Evolutionary conservation across 2,329 filamentous ascomycete species (phyloP), one percentile per base, ranked within the genome.

Genomic region (Verticillium nonalfalfae): DNA sequence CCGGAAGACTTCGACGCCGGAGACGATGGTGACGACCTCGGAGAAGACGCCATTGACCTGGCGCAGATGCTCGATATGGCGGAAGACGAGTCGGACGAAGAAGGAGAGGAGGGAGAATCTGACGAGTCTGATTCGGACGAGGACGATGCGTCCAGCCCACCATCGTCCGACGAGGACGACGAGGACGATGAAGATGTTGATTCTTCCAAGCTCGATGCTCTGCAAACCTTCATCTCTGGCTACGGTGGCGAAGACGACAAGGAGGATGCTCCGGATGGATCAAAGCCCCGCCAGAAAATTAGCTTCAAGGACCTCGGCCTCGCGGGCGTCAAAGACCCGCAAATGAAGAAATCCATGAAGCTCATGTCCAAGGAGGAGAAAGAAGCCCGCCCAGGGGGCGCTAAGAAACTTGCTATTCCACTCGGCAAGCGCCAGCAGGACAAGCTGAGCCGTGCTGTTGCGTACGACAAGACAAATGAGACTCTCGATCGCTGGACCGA

Each of bases 401-500:
- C 79, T 74, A 78, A 86, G 78, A 96, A 92, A 74, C 82, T 98
- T 4, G 87, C 90, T 35, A 90, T 93, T 2, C 93, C 94, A 14
- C 81, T 97, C 5, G 86, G 91, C 1, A 93, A 90, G 72, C 85
- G 93, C 63, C 90, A 96, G 68, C 94, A 98, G 74, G 93, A 93
- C 71, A 87, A 88, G 58, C 76, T 97, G 15, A 89, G 96, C 69
- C 90, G 95, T 59, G 80, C 81, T 59, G 92, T 87, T 31, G 95
- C 95, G 2, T 96, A 93, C 68, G 87, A 93, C 39, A 93, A 97
- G 79, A 93, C 92, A 58, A 97, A 96, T 69, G 89, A 97, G 74
- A 94, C 93, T 0, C 80, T 99, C 33, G 87, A 91, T 65, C 87
- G 92, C 68, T 99, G 95, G 95, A 89, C 89, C 36, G 94, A 97